These are phyloP conservation scores for Udeniomyces megalosporus DNA, from an alignment of 768 basidiomycete genomes.

Conservation along the genomic window DNA sequence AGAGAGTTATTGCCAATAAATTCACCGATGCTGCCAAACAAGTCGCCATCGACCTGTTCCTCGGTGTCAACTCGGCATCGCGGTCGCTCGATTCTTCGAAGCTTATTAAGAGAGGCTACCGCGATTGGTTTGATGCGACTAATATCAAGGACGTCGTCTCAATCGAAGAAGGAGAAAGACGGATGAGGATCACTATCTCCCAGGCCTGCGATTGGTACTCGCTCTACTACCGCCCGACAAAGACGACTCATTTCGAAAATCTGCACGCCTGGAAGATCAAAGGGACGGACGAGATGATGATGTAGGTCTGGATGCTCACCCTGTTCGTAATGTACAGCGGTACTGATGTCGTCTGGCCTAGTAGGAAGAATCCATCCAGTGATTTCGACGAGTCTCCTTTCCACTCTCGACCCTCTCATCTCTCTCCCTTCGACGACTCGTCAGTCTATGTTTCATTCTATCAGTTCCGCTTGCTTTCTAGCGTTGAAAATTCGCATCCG, in stretches of 20 bases:
- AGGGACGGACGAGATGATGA: constrained; percentile 39
- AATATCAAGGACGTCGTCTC: constrained; percentile 27
- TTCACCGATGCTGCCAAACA: constrained; percentile 83
- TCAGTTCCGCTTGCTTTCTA: too few relatives aligned
- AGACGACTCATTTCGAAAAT: constrained; percentile 71
- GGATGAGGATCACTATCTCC: constrained; percentile 2
- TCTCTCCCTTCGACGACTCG: too few relatives aligned
- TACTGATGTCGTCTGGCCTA: too few relatives aligned
- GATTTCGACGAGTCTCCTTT: too few relatives aligned
- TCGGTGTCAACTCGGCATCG: constrained; percentile 40
- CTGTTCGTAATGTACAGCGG: too few relatives aligned
- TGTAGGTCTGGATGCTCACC: too few relatives aligned
- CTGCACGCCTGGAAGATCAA: constrained; percentile 92
- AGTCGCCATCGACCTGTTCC: constrained; percentile 90
- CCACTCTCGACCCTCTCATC: too few relatives aligned
- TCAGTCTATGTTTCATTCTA: too few relatives aligned
- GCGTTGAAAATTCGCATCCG: too few relatives aligned
- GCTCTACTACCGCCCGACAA: constrained; percentile 68
- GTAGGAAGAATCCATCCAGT: not conserved
- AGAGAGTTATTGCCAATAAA: not conserved
- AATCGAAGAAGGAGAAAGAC: constrained; percentile 41
- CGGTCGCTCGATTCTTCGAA: constrained; percentile 23
- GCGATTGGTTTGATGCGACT: constrained; percentile 65
- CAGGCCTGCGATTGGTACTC: constrained; percentile 52
- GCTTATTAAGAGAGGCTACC: constrained; percentile 51